Base-by-base conservation (phyloP, 768 basidiomycete genomes). In the Lentinula raphanica region DNA sequence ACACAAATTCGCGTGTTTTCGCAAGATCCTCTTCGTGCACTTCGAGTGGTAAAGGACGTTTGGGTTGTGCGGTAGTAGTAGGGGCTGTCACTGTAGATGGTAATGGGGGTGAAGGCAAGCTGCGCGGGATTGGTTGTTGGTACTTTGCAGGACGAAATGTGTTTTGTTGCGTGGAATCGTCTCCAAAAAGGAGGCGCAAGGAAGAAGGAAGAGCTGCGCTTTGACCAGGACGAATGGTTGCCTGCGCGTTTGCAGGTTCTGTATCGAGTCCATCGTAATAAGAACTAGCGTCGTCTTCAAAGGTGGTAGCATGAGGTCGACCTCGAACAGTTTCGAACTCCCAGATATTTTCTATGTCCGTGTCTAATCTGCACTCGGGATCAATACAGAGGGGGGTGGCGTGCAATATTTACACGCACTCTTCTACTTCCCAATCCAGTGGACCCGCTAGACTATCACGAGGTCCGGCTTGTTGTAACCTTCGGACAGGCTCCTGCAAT, bases 401-500 rank as follows among this genome's bases (percentile, higher is more conserved):
- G n/a, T 12, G 17, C 12, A 31, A n/a, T 31, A 21, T 28, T 32
- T 29, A 25, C 17, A 49, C 55, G 6, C 84, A 77, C 58, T 86
- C 87, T 46, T 86, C 83, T 36, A 79, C 79, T 68, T 89, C 89
- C 87, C 87, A 90, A 50, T 85, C 81, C 29, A 86, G 74, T 21
- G 86, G 83, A 31, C 79, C 86, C 0, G 83, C 88, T 39, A 96
- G 76, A 66, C 89, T 92, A n/a, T 84, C 84, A 54, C 93, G 79
- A 40, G 84, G 83, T 2, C 88, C 91, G 4, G 85, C 88, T 28
- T 82, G 78, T 62, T 94, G 86, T 51, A 93, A 87, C 23, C 87
- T 86, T 25, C 83, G 72, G 48, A 97, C 79, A 31, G 98, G 78
- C 56, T 98, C 97, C 62, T 86, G 87, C 17, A 98, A 74, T 17